A percentile compares a stretch with the other conserved stretches of the same genome.
Evolutionary conservation across 495 filamentous ascomycete genomes (phyloP).

Genomic region (Hypoxylon lienhwacheense): DNA sequence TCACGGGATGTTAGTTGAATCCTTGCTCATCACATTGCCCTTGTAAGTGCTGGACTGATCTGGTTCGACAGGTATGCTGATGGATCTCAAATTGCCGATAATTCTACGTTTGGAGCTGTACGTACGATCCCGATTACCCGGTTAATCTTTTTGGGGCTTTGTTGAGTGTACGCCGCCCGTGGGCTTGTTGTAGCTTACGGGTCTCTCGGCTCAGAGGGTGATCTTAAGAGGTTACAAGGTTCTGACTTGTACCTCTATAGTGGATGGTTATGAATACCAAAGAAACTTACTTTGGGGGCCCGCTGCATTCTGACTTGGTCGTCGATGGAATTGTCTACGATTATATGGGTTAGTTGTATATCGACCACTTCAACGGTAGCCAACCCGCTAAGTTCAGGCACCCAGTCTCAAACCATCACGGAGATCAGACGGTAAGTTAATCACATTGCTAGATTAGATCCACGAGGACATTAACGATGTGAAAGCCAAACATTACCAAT

Average conservation of each 20-base stretch:
- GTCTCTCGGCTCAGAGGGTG: background rate
- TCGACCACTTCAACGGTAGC: background rate
- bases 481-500: conserved; percentile 57
- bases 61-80: conserved; percentile 46
- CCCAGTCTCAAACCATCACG: conserved; percentile 59
- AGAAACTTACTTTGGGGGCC: conserved; percentile 61
- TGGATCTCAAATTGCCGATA: conserved; percentile 51
- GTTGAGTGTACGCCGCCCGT: background rate
- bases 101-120: conserved; percentile 51
- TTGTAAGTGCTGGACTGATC: background rate
- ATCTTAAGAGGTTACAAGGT: background rate
- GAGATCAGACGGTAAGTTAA: conserved; percentile 50
- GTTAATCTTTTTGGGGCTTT: background rate
- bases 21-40: background rate
- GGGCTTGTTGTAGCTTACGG: background rate
- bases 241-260: conserved; percentile 9
- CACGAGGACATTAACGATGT: conserved; percentile 9
- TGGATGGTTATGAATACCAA: conserved; percentile 64
- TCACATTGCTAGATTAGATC: background rate
- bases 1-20: conserved; percentile 50
- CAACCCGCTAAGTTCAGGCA: conserved; percentile 10
- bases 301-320: conserved; percentile 56
- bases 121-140: background rate
- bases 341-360: conserved; percentile 35
- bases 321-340: conserved; percentile 57